phyloP scores from a whole-genome alignment of 352 stramenopile genomes.

The Phytophthora crassamura region DNA sequence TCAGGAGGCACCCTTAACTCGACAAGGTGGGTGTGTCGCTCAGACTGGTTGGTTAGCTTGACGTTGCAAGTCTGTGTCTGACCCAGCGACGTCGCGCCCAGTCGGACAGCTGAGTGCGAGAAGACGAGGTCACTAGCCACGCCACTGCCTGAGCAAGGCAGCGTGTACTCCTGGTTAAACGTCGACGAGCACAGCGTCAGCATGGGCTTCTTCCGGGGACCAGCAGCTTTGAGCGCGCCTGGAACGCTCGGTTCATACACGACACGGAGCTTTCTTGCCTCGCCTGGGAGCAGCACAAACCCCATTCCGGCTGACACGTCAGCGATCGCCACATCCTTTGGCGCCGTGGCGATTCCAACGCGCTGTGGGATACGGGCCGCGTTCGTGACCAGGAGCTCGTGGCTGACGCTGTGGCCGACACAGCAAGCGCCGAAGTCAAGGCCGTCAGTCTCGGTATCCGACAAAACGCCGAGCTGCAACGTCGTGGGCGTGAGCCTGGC shows the following conservation, averaged over 20 bases:
- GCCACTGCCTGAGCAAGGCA: constrained; percentile 42
- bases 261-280: constrained; percentile 32
- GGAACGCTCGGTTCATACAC: constrained; percentile 43
- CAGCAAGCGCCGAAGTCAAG: constrained; percentile 49
- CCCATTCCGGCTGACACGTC: constrained; percentile 39
- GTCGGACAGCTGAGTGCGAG: constrained; percentile 41
- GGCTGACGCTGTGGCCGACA: constrained; percentile 47
- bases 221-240: constrained; percentile 8
- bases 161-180: constrained; percentile 42
- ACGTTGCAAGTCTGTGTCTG: constrained; percentile 47
- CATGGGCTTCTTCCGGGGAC: constrained; percentile 11
- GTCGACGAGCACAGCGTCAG: constrained; percentile 48
- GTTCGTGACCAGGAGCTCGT: constrained; percentile 40
- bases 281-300: constrained; percentile 39
- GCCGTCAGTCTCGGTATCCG: constrained; percentile 2
- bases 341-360: constrained; percentile 34
- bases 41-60: constrained; percentile 42
- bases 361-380: constrained; percentile 42
- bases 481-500: constrained; percentile 37
- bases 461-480: constrained; percentile 18
- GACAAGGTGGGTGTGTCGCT: constrained; percentile 25
- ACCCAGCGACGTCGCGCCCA: constrained; percentile 47
- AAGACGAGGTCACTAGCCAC: constrained; percentile 39
- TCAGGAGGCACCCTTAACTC: constrained; percentile 42
- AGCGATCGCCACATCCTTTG: constrained; percentile 35